These are phyloP conservation scores for Coelastrella sp. DNA, from an alignment of 139 green algal species.

Conservation along the genomic window DNA sequence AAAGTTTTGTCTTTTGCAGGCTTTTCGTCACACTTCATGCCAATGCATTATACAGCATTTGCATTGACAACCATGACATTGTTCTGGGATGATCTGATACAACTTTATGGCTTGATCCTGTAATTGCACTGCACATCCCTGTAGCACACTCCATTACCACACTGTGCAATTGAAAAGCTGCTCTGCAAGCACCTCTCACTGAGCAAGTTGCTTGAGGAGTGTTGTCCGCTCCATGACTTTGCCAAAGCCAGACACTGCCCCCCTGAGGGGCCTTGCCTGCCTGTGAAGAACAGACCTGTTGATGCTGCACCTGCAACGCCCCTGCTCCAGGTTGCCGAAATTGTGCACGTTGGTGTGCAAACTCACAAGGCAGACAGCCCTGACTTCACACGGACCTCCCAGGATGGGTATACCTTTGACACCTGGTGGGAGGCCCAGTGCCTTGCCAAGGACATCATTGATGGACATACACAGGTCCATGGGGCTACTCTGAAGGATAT, in stretches of 20 bases:
- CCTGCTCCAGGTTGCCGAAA: neutral
- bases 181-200: too few relatives aligned
- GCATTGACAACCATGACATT: too few relatives aligned
- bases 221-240: neutral
- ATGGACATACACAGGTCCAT: neutral
- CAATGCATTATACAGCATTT: too few relatives aligned
- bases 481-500: neutral
- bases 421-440: slow-evolving; percentile 24
- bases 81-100: too few relatives aligned
- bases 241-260: neutral
- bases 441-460: slow-evolving; percentile 5
- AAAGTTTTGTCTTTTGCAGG: too few relatives aligned
- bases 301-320: neutral
- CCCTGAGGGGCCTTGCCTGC: neutral
- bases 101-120: too few relatives aligned
- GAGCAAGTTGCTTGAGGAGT: too few relatives aligned
- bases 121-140: too few relatives aligned
- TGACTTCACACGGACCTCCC: slow-evolving; percentile 27
- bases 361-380: neutral
- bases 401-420: slow-evolving; percentile 34
- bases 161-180: too few relatives aligned
- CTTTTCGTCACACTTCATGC: too few relatives aligned
- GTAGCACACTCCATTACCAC: too few relatives aligned
- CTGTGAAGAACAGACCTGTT: neutral
- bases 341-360: neutral